Evolutionary conservation across 1,284 basidiomycete species (phyloP), one percentile per base, ranked within the genome.

Genomic region (Malassezia pachydermatis): DNA sequence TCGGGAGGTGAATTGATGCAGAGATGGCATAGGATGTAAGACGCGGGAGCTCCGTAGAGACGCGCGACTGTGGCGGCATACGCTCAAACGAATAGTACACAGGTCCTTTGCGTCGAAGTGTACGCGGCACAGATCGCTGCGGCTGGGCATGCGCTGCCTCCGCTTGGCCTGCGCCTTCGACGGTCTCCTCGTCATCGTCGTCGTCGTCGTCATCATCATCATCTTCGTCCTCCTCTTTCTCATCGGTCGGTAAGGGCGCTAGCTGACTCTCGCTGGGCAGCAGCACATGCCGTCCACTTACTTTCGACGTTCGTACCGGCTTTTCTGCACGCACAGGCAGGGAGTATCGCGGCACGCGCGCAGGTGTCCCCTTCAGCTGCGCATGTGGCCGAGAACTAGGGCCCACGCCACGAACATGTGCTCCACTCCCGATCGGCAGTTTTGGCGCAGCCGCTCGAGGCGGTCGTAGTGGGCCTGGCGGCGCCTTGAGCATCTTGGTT

Each of bases 261-360:
- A 88, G 86, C 73, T 95, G 89, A 2, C 87, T 86, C 40, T 83
- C 88, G 39, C 86, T 87, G 0, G 89, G 89, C 10, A 95, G 79
- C 17, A 89, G 77, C 5, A 95, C 88, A 58, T 92, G 86, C 67
- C 87, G 88, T 62, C 90, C 87, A 0, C 83, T 84, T 1, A 84
- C 88, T 75, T 95, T 95, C 13, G 86, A 88, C 0, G 86, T 84
- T 38, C 89, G 79, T 3, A 73, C 86, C 75, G 50, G 82, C 58
- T 70, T 71, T 39, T 71, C 68, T 7, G 65, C 44, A 5, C 68
- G 57, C 4, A 70, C 67, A 4, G 68, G 68, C 13, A 71, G 55
- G 32, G 67, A 69, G 50, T 71, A 71, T 23, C 65, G 61, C 13
- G 59, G 65, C 0, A 63, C 50, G 13, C 66, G 56, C 22, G 67